phyloP scores from a whole-genome alignment of 352 stramenopile genomes.

The Phytophthora kernoviae region DNA sequence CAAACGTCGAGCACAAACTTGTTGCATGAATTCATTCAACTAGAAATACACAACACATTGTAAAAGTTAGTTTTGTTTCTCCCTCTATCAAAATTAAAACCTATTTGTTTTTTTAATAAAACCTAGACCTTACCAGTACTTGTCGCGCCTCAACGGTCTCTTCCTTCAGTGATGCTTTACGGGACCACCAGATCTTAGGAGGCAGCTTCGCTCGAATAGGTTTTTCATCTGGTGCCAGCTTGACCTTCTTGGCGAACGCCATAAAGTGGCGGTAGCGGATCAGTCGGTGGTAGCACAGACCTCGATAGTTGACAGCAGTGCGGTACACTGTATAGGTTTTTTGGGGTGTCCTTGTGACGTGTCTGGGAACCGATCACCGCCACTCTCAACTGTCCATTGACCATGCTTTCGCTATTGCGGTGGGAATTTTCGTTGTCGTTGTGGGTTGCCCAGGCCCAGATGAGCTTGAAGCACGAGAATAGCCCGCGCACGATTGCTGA shows the following conservation, averaged over 20 bases:
- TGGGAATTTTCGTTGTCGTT: background rate
- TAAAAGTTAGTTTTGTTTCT: too few species aligned
- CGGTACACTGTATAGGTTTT: slow-evolving; percentile 77
- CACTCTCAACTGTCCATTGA: slow-evolving; percentile 50
- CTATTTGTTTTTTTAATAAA: too few species aligned
- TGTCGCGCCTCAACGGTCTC: slow-evolving; percentile 71
- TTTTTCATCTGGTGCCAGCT: slow-evolving; percentile 27
- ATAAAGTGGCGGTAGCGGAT: slow-evolving; percentile 73
- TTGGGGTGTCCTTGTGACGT: slow-evolving; percentile 25
- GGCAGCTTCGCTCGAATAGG: slow-evolving; percentile 41
- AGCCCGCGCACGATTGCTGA: slow-evolving; percentile 18
- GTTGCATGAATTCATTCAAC: slow-evolving; percentile 79
- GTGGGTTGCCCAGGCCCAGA: slow-evolving; percentile 6
- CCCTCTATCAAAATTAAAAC: too few species aligned
- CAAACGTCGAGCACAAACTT: slow-evolving; percentile 48
- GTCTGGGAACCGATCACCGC: slow-evolving; percentile 76
- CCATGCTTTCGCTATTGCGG: slow-evolving; percentile 19
- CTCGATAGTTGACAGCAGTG: slow-evolving; percentile 67
- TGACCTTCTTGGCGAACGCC: slow-evolving; percentile 52
- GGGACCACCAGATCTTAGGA: slow-evolving; percentile 63
- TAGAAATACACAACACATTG: too few species aligned
- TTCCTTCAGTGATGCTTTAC: slow-evolving; percentile 50
- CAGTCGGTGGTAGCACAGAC: slow-evolving; percentile 70
- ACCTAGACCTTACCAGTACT: slow-evolving; percentile 69
- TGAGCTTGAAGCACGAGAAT: slow-evolving; percentile 22